Conservation (phyloP, 2,329 filamentous ascomycete genomes). For the Hymenoscyphus fraxineus region DNA sequence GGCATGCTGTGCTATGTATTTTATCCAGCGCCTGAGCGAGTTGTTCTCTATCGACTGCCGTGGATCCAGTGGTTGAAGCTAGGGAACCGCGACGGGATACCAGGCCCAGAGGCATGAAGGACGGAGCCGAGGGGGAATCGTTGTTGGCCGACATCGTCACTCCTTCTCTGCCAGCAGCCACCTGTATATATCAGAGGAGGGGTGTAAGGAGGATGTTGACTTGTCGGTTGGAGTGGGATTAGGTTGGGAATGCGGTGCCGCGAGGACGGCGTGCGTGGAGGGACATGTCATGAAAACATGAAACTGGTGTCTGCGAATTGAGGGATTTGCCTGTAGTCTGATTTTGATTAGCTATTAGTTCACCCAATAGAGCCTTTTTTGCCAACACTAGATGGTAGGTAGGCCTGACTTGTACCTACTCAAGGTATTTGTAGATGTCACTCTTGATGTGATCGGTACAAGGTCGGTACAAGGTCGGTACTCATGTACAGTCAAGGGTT, state of each 20-base stretch:
- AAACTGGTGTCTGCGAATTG: neutral
- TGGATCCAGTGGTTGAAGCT: conserved; percentile 44
- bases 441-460: neutral
- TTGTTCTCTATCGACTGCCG: conserved; percentile 66
- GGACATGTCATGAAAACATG: conserved; percentile 24
- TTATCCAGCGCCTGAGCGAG: conserved; percentile 75
- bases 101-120: conserved; percentile 24
- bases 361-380: neutral
- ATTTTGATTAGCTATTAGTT: neutral
- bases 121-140: conserved; percentile 26
- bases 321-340: neutral
- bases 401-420: neutral
- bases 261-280: conserved; percentile 20
- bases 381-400: neutral
- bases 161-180: neutral
- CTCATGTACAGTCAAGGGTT: neutral
- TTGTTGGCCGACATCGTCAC: conserved; percentile 30
- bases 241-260: conserved; percentile 17
- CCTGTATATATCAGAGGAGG: neutral
- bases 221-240: neutral
- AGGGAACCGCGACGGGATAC: conserved; percentile 43
- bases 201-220: neutral
- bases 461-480: neutral
- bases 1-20: conserved; percentile 85
- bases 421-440: neutral